A percentile compares a stretch with the other conserved stretches of the same genome.
These are phyloP conservation scores for Stereum hirsutum DNA, from an alignment of 1,284 basidiomycete species.

Conservation along the genomic window DNA sequence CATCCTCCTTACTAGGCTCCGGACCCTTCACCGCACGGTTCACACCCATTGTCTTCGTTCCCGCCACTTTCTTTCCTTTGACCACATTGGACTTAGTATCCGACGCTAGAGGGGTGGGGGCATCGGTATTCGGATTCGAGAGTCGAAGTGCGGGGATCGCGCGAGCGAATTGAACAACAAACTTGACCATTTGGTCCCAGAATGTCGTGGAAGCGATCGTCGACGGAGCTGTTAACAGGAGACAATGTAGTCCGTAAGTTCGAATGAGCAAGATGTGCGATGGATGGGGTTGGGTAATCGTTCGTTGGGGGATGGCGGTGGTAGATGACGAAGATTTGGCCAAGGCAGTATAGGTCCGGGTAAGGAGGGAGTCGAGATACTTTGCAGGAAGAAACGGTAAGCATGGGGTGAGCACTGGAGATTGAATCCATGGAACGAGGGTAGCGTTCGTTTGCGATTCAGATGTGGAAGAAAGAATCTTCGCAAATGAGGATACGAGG, in stretches of 20 bases:
- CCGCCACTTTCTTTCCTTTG: too few species aligned
- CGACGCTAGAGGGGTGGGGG: too few species aligned
- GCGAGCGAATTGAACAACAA: conserved; percentile 35
- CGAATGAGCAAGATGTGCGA: conserved; percentile 32
- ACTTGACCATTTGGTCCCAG: conserved; percentile 59
- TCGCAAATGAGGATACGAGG: too few species aligned
- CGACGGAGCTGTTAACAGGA: conserved; percentile 20
- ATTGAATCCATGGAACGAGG: conserved; percentile 47
- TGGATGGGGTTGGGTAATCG: conserved; percentile 14
- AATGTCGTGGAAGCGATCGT: conserved; percentile 33
- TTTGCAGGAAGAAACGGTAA: conserved; percentile 36
- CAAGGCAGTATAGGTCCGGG: conserved; percentile 44
- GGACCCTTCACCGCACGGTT: too few species aligned
- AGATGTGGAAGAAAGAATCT: too few species aligned
- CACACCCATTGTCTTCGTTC: too few species aligned
- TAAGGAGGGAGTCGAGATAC: conserved; percentile 47
- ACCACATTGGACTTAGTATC: too few species aligned
- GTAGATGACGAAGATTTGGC: conserved; percentile 39
- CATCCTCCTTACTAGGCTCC: too few species aligned
- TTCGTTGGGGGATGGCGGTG: too few species aligned
- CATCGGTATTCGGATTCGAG: conserved; percentile 3
- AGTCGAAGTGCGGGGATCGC: conserved; percentile 13
- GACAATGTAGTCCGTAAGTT: conserved; percentile 20
- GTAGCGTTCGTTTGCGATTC: conserved; percentile 27
- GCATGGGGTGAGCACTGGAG: too few species aligned